Evolutionary conservation across 768 basidiomycete species (phyloP).

Genomic region (Trametes maxima): DNA sequence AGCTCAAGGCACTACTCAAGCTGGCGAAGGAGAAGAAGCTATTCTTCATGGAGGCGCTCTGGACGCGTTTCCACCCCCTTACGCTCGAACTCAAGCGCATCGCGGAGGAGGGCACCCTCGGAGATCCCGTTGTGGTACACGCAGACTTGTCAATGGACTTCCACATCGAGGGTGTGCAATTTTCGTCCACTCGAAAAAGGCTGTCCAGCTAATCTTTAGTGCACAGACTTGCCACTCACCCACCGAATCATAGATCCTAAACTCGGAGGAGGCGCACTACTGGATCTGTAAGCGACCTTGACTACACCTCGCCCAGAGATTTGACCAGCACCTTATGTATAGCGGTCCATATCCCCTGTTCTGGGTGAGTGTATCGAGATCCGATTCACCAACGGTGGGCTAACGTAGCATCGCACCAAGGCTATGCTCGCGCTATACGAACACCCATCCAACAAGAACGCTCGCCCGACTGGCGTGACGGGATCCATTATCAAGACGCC

Average conservation of each 20-base stretch:
- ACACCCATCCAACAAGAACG: constrained; percentile 67
- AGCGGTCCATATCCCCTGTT: constrained; percentile 84
- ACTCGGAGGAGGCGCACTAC: constrained; percentile 80
- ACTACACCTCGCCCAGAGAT: no score
- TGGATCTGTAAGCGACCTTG: constrained; percentile 67
- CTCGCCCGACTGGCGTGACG: constrained; percentile 57
- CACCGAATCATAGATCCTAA: constrained; percentile 79
- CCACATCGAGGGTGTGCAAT: constrained; percentile 54
- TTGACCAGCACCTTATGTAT: background rate
- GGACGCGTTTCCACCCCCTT: constrained; percentile 83
- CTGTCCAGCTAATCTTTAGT: background rate
- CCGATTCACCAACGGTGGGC: no score
- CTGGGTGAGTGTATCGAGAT: constrained; percentile 52
- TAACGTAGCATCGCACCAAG: constrained; percentile 39
- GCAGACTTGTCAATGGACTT: constrained; percentile 81
- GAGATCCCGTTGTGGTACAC: constrained; percentile 64
- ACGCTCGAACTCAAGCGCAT: constrained; percentile 63
- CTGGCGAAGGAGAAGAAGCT: constrained; percentile 78
- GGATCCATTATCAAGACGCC: constrained; percentile 80
- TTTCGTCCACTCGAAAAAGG: background rate
- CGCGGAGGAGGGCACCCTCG: constrained; percentile 63
- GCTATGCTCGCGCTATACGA: constrained; percentile 80
- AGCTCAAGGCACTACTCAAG: constrained; percentile 70
- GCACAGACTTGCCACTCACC: constrained; percentile 61
- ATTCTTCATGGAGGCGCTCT: constrained; percentile 93